phyloP scores from a whole-genome alignment of 2,329 filamentous ascomycete genomes.

The Penicillium freii region DNA sequence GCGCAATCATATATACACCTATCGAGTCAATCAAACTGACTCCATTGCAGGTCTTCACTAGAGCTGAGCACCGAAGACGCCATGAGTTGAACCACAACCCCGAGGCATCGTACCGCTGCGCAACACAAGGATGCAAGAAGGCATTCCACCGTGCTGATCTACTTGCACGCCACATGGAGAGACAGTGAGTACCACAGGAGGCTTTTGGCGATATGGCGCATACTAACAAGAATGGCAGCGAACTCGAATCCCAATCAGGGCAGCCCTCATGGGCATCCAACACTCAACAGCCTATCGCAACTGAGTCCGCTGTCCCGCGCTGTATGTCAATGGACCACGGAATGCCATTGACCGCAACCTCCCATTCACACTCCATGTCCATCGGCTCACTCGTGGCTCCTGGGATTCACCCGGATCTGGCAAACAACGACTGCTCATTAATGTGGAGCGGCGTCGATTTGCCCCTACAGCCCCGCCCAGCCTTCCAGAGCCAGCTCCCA shows the following conservation, averaged over 20 bases:
- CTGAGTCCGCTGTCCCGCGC: conserved; percentile 25
- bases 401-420: conserved; percentile 34
- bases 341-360: conserved; percentile 26
- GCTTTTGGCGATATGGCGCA: neutral
- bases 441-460: conserved; percentile 40
- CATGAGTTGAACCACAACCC: conserved; percentile 53
- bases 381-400: conserved; percentile 38
- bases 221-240: conserved; percentile 27
- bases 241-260: conserved; percentile 38
- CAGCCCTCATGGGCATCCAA: conserved; percentile 29
- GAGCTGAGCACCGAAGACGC: conserved; percentile 49
- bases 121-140: conserved; percentile 46
- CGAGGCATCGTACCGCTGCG: conserved; percentile 46
- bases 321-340: conserved; percentile 24
- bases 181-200: conserved; percentile 43
- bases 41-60: conserved; percentile 47
- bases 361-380: conserved; percentile 36
- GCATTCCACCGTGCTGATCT: conserved; percentile 50
- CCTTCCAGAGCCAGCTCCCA: conserved; percentile 35
- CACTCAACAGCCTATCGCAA: conserved; percentile 21
- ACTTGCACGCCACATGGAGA: conserved; percentile 49
- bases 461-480: conserved; percentile 30
- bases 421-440: conserved; percentile 31
- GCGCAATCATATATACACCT: conserved; percentile 16
- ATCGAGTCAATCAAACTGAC: conserved; percentile 11